Conservation (phyloP, 257 asterid genomes). For the Solanum pinnatisectum region DNA sequence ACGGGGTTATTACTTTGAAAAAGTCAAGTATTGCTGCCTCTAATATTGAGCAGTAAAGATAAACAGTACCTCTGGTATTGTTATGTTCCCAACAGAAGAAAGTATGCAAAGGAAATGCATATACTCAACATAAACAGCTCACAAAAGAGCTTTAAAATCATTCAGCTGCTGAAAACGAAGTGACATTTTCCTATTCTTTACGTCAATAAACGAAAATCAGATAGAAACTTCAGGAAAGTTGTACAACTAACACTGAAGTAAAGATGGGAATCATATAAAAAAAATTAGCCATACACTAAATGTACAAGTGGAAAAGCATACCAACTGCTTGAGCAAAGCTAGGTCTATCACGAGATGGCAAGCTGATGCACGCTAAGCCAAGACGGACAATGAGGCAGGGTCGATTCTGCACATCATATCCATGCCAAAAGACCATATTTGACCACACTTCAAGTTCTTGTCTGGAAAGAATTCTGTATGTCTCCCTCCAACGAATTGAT, state of each 20-base stretch:
- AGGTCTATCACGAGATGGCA: constrained; percentile 68
- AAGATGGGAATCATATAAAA: not conserved
- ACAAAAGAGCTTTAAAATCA: not conserved
- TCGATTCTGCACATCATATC: constrained; percentile 50
- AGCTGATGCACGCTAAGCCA: constrained; percentile 63
- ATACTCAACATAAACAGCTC: not conserved
- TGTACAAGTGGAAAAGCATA: constrained; percentile 24
- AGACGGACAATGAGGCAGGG: constrained; percentile 88
- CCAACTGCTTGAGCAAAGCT: constrained; percentile 91
- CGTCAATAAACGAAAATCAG: not conserved
- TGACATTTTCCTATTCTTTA: not conserved
- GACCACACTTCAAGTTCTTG: constrained; percentile 92
- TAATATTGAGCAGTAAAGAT: not conserved
- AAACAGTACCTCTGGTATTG: not conserved
- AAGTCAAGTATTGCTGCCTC: not conserved
- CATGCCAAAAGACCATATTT: constrained; percentile 90
- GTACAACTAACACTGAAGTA: not conserved
- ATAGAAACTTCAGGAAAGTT: not conserved
- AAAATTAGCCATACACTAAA: not conserved
- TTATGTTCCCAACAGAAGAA: not conserved
- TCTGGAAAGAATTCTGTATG: constrained; percentile 62
- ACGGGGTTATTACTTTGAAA: not conserved
- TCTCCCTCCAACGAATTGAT: constrained; percentile 89
- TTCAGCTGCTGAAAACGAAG: not conserved
- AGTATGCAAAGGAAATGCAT: not conserved